Evolutionary conservation across 2,329 filamentous ascomycete genomes (phyloP).

Genomic region (Talaromyces sp.): DNA sequence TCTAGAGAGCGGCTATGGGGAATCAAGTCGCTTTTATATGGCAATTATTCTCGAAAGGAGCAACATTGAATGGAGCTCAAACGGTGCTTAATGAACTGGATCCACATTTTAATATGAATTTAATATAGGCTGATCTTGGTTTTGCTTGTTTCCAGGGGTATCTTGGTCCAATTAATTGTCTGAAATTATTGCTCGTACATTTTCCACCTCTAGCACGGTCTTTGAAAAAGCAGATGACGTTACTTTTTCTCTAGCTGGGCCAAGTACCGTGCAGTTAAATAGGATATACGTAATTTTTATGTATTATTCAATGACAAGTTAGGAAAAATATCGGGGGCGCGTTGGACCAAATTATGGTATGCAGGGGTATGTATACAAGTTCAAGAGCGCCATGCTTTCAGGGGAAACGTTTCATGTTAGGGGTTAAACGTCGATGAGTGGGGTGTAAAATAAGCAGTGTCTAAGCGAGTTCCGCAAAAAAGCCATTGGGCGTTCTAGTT

Average conservation of each 20-base stretch:
- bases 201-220: not conserved
- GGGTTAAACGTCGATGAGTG: not conserved
- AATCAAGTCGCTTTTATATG: not conserved
- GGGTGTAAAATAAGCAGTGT: not conserved
- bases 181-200: not conserved
- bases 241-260: not conserved
- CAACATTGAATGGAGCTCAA: not conserved
- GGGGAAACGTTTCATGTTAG: slow-evolving; percentile 13
- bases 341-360: not conserved
- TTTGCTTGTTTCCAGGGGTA: not conserved
- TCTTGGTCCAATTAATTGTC: not conserved
- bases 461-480: not conserved
- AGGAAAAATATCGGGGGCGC: not conserved
- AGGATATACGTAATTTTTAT: not conserved
- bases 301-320: not conserved
- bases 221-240: not conserved
- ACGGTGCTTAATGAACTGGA: not conserved
- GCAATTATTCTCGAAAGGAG: not conserved
- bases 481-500: not conserved
- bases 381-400: slow-evolving; percentile 1
- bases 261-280: not conserved
- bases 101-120: not conserved
- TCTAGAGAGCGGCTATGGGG: not conserved
- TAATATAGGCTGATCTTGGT: not conserved
- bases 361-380: slow-evolving; percentile 3